A percentile compares a stretch with the other conserved stretches of the same genome.
Conservation (phyloP, 176 grass and related monocot species). For the Cenchrus americanus region DNA sequence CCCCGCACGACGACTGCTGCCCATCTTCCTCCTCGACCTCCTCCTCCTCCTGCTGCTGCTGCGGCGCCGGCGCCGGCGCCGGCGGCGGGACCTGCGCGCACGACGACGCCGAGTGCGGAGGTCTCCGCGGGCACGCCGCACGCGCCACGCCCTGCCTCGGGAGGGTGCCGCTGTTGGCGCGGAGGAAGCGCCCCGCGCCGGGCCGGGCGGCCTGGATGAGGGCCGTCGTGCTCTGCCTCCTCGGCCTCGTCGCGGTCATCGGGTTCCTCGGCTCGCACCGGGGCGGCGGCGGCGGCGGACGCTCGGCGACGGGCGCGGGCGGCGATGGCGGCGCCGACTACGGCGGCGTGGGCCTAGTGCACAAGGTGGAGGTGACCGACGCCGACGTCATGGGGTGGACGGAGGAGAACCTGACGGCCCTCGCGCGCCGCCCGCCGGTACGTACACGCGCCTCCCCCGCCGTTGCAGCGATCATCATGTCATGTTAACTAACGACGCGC, state of each 20-base stretch:
- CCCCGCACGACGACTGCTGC: background rate
- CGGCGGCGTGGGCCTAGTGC: conserved; percentile 41
- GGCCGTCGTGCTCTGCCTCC: conserved; percentile 56
- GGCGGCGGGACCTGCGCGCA: background rate
- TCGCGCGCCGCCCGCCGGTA: conserved; percentile 46
- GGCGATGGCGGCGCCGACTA: background rate
- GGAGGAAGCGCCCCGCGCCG: conserved; percentile 39
- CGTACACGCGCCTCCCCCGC: background rate
- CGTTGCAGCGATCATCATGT: conserved; percentile 1
- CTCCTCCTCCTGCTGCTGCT: too few species aligned
- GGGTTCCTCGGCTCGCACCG: conserved; percentile 53
- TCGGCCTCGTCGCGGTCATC: conserved; percentile 55
- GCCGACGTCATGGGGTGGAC: conserved; percentile 60
- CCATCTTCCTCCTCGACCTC: background rate
- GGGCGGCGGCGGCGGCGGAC: background rate
- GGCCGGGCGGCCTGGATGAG: conserved; percentile 52
- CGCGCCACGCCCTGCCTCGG: too few species aligned
- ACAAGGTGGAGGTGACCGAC: conserved; percentile 49
- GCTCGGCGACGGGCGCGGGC: background rate
- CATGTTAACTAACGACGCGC: conserved; percentile 4
- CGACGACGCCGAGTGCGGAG: conserved; percentile 29
- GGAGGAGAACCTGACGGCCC: conserved; percentile 46
- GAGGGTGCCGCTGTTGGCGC: conserved; percentile 30
- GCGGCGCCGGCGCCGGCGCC: background rate
- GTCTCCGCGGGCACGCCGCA: background rate